Base-by-base conservation (phyloP, 2,329 filamentous ascomycete species). In the Trichoderma arundinaceum region DNA sequence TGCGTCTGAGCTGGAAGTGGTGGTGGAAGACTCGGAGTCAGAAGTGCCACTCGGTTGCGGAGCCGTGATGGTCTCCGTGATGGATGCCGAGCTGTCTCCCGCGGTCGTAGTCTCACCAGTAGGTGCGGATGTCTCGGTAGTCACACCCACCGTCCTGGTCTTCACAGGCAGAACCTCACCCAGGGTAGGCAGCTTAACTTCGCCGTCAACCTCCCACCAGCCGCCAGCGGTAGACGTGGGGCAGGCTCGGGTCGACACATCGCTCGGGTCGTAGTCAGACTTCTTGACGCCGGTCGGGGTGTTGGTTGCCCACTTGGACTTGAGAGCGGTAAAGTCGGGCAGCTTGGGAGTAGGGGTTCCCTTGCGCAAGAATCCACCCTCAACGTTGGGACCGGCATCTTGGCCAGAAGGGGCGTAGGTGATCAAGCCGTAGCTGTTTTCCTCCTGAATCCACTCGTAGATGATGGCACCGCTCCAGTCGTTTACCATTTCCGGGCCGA, bases 371-470 rank as follows among this genome's bases (percentile, higher is more conserved):
- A 84, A 93, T 39, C 91, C 90, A 71, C 87, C 91, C 66, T 82
- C 79, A 54, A 89, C 78, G 64, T 82, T 76, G 13, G 84, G 81
- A n/a, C 84, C 85, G 1, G 82, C 81, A n/a, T 77, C 78, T 41
- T 82, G 82, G 10, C 82, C 83, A n/a, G 81, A 77, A 3, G 85
- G 79, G 1, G 90, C 91, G 74, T 96, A 96, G 19, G 84, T 88
- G 71, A 96, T 85, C 41, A 96, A 82, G 44, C 92, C 92, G 76
- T 96, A 96, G 72, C 92, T 78, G 77, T 96, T 96, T 58, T 85
- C 81, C 77, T 96, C 92, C 74, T 94, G 81, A 68, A 96, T 92
- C 92, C 92, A 96, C 75, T 96, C 92, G 78, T 96, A 96, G 70
- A 96, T 83, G 68, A 96, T 93, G 61, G 91, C 84, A 63, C 92